Conservation (phyloP, 2,329 filamentous ascomycete species). For the Xylariaceae sp. region DNA sequence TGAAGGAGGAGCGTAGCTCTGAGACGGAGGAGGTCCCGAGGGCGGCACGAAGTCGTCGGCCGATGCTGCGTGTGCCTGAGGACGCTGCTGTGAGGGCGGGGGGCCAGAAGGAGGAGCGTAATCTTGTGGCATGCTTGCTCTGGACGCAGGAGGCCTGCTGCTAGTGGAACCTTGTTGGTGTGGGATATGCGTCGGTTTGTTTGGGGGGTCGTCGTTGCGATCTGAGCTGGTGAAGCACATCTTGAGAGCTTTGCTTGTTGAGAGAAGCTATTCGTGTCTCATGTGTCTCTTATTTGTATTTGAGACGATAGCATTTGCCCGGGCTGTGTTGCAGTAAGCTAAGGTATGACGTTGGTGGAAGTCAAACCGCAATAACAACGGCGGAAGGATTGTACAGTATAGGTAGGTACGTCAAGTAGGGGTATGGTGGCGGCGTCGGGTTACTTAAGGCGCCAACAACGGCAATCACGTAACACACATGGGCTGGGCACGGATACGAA, state of each 20-base stretch:
- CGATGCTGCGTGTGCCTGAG: conserved; percentile 1
- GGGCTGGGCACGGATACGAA: too few relatives aligned
- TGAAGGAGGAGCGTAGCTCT: conserved; percentile 7
- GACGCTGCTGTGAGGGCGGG: conserved; percentile 8
- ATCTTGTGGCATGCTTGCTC: conserved; percentile 21
- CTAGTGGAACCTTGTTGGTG: conserved; percentile 23
- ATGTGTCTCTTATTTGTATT: too few relatives aligned
- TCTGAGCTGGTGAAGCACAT: conserved; percentile 53
- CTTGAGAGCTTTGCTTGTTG: neutral
- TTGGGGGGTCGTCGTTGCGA: conserved; percentile 38
- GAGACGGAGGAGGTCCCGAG: conserved; percentile 19
- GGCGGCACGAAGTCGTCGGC: conserved; percentile 30
- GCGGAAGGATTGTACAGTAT: too few relatives aligned
- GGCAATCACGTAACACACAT: too few relatives aligned
- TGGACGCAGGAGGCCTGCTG: conserved; percentile 9
- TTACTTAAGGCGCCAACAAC: too few relatives aligned
- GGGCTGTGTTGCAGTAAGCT: too few relatives aligned
- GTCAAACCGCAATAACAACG: too few relatives aligned
- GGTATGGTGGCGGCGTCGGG: too few relatives aligned
- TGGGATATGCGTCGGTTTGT: conserved; percentile 36
- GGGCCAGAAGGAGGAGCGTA: conserved; percentile 10
- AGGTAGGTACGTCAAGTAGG: too few relatives aligned
- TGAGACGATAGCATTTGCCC: too few relatives aligned
- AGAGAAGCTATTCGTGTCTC: too few relatives aligned
- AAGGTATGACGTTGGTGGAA: too few relatives aligned